Percentiles rank a stretch among this genome's conserved stretches.
Evolutionary conservation across 1,139 yeast genomes (phyloP).

Genomic region (Pichia sp.): DNA sequence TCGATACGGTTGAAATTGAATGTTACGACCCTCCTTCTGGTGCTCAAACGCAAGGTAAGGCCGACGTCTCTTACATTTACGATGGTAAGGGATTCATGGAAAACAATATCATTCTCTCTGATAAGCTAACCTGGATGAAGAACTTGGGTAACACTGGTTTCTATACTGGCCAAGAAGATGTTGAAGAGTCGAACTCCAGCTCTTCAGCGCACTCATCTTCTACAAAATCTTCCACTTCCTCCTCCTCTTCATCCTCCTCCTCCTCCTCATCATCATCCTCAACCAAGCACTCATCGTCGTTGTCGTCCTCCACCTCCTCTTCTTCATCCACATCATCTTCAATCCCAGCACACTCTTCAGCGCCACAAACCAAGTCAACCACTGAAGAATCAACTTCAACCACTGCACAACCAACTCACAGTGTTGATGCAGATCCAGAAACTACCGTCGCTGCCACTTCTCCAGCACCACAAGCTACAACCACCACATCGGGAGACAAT

Average conservation of each 20-base stretch:
- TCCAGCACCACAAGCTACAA: constrained; percentile 1
- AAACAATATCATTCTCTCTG: constrained; percentile 47
- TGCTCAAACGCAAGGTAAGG: constrained; percentile 37
- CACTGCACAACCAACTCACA: too few species aligned
- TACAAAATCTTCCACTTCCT: neutral
- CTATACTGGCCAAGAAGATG: constrained; percentile 31
- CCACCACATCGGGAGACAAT: too few species aligned
- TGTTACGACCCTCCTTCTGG: constrained; percentile 66
- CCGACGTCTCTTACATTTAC: constrained; percentile 46
- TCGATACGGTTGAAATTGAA: constrained; percentile 52
- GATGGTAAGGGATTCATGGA: constrained; percentile 35
- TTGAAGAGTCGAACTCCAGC: neutral
- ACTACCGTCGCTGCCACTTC: neutral
- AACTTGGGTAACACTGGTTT: constrained; percentile 58
- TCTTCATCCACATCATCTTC: too few species aligned
- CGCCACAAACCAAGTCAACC: too few species aligned
- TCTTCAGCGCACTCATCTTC: constrained; percentile 3
- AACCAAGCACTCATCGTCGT: neutral
- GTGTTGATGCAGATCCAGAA: neutral
- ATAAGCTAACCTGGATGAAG: constrained; percentile 54
- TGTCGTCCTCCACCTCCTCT: neutral
- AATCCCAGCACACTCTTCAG: too few species aligned
- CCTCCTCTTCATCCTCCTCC: constrained; percentile 3
- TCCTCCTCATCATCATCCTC: neutral
- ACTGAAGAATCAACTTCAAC: too few species aligned